Evolutionary conservation across 495 filamentous ascomycete genomes (phyloP).

Genomic region (Thermochaetoides thermophila): DNA sequence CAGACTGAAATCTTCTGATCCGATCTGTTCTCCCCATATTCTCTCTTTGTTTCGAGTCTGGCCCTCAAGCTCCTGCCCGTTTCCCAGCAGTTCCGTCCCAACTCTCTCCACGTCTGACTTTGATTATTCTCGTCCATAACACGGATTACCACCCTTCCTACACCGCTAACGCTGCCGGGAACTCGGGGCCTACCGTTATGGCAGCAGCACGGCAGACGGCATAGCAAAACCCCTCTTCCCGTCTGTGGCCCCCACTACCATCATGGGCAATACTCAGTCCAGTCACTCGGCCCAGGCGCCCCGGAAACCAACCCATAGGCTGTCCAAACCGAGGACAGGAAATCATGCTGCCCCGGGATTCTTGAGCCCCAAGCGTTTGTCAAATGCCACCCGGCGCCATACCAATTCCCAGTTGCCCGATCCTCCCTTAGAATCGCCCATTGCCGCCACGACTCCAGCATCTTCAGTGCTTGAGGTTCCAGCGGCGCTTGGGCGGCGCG

Average conservation of each 20-base stretch:
- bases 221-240: constrained; percentile 22
- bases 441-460: constrained; percentile 10
- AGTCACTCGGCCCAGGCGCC: constrained; percentile 25
- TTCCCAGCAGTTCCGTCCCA: no score
- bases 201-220: constrained; percentile 24
- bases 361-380: constrained; percentile 22
- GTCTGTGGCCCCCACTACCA: constrained; percentile 9
- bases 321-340: constrained; percentile 33
- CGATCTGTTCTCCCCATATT: no score
- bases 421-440: constrained; percentile 9
- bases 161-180: constrained; percentile 10
- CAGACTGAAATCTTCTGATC: no score
- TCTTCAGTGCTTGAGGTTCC: constrained; percentile 6
- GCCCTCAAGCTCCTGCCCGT: no score
- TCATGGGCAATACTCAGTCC: constrained; percentile 35
- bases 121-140: constrained; percentile 6
- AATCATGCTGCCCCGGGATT: constrained; percentile 31
- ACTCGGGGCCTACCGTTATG: constrained; percentile 21
- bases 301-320: constrained; percentile 26
- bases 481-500: background rate
- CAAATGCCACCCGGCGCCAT: constrained; percentile 19
- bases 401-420: constrained; percentile 16
- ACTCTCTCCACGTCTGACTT: constrained; percentile 13
- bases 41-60: no score
- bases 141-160: constrained; percentile 3